Base-by-base conservation (phyloP, 2,329 filamentous ascomycete genomes). In the Neobulgaria alba region DNA sequence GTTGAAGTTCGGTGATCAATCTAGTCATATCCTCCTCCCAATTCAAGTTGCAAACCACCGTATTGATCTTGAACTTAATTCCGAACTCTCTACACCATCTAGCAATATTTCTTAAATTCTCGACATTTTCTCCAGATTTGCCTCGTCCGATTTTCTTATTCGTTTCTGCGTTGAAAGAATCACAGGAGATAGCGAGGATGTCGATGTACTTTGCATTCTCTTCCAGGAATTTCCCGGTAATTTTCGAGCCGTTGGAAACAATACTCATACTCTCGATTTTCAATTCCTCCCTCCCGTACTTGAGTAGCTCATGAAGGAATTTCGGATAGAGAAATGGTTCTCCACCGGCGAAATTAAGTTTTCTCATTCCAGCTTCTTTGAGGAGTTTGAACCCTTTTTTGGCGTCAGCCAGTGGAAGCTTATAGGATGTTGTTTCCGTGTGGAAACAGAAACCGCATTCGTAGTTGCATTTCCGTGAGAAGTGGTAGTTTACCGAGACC, bases 1-100 rank as follows among this genome's bases (percentile, higher is more conserved):
- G 71, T 3, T 55, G 52, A 9, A 76, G 55, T 29, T 48, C 31
- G 10, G 50, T 41, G 5, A 75, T 61, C 3, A 46, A 51, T 10
- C 42, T 49, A 30, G 58, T 61, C 68, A 72, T 72, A 45, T 71
- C 67, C 53, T 77, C 72, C 2, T 66, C 38, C 54, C 58, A 68
- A 48, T 75, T 75, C 36, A 66, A 56, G 2, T 48, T 57, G 50
- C 64, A 67, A 3, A 76, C 65, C 1, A 76, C 72, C 0, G 72
- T 75, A 57, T 77, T 77, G 37, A 76, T 53, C 60, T 77, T 76
- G 61, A 77, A 75, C 55, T 66, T 70, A 53, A 75, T 66, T 1
- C 63, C 63, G 17, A 64, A 63, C 41, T 66, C 42, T 3, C 53
- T 49, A 54, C 73, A 77, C 63, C 67, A 69, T 4, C 56, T 53